Conservation (phyloP, 192 early-diverging fungal species). For the Entophlyctis helioformis region DNA sequence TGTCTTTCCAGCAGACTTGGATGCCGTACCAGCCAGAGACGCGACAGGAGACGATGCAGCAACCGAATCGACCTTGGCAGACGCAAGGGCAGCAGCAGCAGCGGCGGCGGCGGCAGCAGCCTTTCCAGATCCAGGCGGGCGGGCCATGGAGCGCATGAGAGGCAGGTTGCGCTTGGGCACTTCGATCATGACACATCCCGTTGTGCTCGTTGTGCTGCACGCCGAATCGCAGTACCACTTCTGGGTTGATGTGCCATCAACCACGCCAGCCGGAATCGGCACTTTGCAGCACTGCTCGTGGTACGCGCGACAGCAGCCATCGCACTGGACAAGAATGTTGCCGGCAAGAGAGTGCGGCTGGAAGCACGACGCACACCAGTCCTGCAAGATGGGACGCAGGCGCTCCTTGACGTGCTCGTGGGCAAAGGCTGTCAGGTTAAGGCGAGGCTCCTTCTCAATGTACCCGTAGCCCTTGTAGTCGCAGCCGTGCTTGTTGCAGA, state of each 20-base stretch:
- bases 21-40: too few relatives aligned
- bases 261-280: slow-evolving; percentile 30
- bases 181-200: slow-evolving; percentile 35
- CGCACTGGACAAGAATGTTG: slow-evolving; percentile 64
- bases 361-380: slow-evolving; percentile 72
- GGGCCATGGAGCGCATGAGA: too few relatives aligned
- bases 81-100: too few relatives aligned
- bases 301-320: slow-evolving; percentile 72
- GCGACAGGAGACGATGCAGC: too few relatives aligned
- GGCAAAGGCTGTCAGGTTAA: slow-evolving; percentile 66
- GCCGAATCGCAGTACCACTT: slow-evolving; percentile 51
- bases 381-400: slow-evolving; percentile 74
- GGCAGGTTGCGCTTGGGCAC: slow-evolving; percentile 15
- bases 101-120: too few relatives aligned
- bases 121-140: too few relatives aligned
- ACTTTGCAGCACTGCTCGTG: slow-evolving; percentile 56
- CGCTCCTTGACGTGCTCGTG: slow-evolving; percentile 69
- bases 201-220: slow-evolving; percentile 43
- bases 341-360: slow-evolving; percentile 44
- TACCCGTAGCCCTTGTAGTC: slow-evolving; percentile 93
- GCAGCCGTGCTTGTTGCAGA: slow-evolving; percentile 95
- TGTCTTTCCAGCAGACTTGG: too few relatives aligned
- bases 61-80: too few relatives aligned
- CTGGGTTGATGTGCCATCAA: not conserved
- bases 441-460: slow-evolving; percentile 72